These are phyloP conservation scores for Angophora floribunda DNA, from an alignment of 345 rosid genomes.

Conservation along the genomic window DNA sequence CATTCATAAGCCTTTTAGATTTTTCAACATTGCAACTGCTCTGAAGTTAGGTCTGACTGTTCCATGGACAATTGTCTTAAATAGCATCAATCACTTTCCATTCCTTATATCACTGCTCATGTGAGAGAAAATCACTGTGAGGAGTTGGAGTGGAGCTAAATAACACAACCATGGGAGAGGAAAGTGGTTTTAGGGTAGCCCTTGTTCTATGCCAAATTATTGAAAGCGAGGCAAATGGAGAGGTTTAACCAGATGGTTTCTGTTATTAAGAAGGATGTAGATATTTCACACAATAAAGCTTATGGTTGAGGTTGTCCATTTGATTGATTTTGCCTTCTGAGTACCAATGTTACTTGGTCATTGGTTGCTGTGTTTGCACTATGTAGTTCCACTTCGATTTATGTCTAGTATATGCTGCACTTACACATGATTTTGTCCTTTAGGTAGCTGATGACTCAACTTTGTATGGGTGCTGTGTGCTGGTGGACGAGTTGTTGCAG, in stretches of 20 bases:
- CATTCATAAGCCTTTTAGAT: background rate
- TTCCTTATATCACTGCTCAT: background rate
- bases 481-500: slow-evolving; percentile 86
- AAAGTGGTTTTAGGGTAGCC: background rate
- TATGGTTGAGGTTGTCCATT: background rate
- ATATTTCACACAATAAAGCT: background rate
- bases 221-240: background rate
- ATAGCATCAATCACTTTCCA: background rate
- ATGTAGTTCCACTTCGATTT: background rate
- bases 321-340: background rate
- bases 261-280: background rate
- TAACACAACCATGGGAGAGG: background rate
- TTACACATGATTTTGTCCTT: background rate
- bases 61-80: background rate
- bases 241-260: background rate
- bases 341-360: background rate
- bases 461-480: slow-evolving; percentile 83
- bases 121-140: background rate
- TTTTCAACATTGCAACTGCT: background rate
- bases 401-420: background rate
- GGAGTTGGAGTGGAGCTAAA: background rate
- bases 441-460: slow-evolving; percentile 94
- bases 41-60: background rate
- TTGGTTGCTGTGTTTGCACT: background rate
- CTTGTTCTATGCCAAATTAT: background rate